A percentile compares a stretch with the other conserved stretches of the same genome.
phyloP scores from a whole-genome alignment of 495 filamentous ascomycete genomes.

The Penicillium longicatenatum region DNA sequence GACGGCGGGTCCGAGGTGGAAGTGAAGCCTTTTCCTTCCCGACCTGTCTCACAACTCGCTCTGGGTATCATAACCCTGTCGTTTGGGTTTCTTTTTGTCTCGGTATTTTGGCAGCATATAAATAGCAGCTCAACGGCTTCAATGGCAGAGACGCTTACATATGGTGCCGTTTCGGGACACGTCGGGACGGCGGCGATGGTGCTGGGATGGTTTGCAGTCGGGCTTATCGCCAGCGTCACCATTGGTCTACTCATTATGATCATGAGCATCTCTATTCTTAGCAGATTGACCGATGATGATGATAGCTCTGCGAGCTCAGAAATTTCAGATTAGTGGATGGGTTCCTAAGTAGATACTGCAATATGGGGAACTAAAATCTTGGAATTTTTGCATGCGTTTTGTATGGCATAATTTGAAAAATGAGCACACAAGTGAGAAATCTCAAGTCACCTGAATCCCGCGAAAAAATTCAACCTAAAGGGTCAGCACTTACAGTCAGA shows the following conservation, averaged over 20 bases:
- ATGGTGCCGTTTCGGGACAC: conserved; percentile 17
- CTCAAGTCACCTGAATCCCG: too few species aligned
- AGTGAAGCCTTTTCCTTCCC: conserved; percentile 11
- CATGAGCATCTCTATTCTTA: conserved; percentile 6
- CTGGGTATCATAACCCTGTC: background rate
- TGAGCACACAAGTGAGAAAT: too few species aligned
- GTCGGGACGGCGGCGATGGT: conserved; percentile 16
- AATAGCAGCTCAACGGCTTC: conserved; percentile 17
- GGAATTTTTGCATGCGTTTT: too few species aligned
- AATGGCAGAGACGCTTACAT: conserved; percentile 17
- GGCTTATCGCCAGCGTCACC: background rate
- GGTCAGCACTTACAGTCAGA: too few species aligned
- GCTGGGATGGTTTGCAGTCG: conserved; percentile 19
- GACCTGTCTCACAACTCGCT: background rate
- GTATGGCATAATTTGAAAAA: too few species aligned
- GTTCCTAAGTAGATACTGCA: too few species aligned
- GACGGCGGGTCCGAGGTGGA: background rate
- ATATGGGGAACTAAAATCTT: too few species aligned
- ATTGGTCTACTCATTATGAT: conserved; percentile 4
- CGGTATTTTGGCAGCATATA: conserved; percentile 20
- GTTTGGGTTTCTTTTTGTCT: conserved; percentile 10
- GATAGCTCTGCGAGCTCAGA: too few species aligned
- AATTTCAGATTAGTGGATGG: too few species aligned
- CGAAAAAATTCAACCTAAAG: too few species aligned
- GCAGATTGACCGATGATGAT: background rate